A percentile compares a stretch with the other conserved stretches of the same genome.
These are phyloP conservation scores for Whalleya microplaca DNA, from an alignment of 2,329 filamentous ascomycete genomes.

Conservation along the genomic window DNA sequence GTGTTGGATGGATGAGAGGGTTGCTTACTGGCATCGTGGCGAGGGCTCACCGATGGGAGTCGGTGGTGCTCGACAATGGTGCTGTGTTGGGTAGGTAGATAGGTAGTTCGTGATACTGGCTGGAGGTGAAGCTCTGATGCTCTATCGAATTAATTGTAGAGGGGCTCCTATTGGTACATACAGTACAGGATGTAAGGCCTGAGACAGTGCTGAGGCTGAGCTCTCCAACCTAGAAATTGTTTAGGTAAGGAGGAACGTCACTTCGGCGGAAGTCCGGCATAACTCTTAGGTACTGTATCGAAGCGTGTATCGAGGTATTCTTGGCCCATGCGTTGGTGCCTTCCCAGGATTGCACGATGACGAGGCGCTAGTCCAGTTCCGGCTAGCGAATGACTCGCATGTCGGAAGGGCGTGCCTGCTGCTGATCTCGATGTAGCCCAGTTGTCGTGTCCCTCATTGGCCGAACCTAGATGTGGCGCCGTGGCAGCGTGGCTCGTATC, in stretches of 20 bases:
- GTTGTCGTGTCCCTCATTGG: not conserved
- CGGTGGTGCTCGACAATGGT: slow-evolving; percentile 24
- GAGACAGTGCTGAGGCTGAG: slow-evolving; percentile 21
- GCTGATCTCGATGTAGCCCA: not conserved
- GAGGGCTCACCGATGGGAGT: slow-evolving; percentile 30
- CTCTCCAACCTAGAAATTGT: slow-evolving; percentile 23
- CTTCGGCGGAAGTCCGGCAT: slow-evolving; percentile 17
- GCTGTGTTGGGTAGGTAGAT: slow-evolving; percentile 11
- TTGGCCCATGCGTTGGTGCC: not conserved
- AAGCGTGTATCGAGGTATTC: not conserved
- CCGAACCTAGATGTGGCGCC: not conserved
- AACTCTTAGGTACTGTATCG: no score
- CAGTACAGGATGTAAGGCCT: no score
- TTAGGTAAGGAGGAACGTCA: slow-evolving; percentile 24
- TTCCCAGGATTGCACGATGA: not conserved
- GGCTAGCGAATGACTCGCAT: not conserved
- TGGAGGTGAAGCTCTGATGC: slow-evolving; percentile 5
- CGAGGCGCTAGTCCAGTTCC: not conserved
- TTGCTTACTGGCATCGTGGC: slow-evolving; percentile 54
- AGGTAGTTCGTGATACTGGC: slow-evolving; percentile 3
- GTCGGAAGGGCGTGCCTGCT: not conserved
- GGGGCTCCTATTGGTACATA: slow-evolving; percentile 11
- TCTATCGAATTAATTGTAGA: slow-evolving; percentile 10
- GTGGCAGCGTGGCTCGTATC: not conserved
- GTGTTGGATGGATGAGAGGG: slow-evolving; percentile 2